Percentiles rank a stretch among this genome's conserved stretches.
These are phyloP conservation scores for Keithomyces neogunnii DNA, from an alignment of 2,329 filamentous ascomycete genomes.

Conservation along the genomic window DNA sequence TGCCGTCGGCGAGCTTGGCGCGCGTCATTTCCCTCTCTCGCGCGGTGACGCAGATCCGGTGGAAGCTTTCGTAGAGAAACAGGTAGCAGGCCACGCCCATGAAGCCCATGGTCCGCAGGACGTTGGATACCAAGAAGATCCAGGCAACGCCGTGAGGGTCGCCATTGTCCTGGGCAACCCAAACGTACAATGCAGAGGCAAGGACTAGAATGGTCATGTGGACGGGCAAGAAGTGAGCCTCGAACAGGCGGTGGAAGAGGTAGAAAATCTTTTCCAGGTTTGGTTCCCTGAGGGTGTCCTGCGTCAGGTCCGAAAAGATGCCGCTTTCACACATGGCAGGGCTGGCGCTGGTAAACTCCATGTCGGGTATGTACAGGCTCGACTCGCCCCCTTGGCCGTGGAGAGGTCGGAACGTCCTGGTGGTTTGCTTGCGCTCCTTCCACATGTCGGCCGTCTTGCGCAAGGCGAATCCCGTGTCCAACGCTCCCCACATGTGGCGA, in stretches of 20 bases:
- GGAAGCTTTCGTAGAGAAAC: constrained; percentile 59
- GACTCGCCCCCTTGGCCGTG: constrained; percentile 38
- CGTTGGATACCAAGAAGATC: constrained; percentile 52
- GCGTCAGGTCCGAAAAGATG: constrained; percentile 46
- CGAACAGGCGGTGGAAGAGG: constrained; percentile 60
- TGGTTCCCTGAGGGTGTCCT: constrained; percentile 40
- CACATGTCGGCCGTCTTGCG: constrained; percentile 49
- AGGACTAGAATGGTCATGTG: constrained; percentile 59
- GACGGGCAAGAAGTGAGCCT: constrained; percentile 63
- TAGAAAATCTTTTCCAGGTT: constrained; percentile 49
- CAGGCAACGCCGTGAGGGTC: constrained; percentile 47
- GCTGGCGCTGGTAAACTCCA: constrained; percentile 28
- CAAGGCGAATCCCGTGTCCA: constrained; percentile 60
- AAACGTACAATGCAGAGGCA: constrained; percentile 51
- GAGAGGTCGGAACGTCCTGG: constrained; percentile 45
- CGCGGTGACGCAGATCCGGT: constrained; percentile 49
- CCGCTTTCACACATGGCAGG: constrained; percentile 37
- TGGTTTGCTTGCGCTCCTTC: constrained; percentile 48
- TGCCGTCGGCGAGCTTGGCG: constrained; percentile 54
- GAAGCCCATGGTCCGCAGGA: constrained; percentile 53
- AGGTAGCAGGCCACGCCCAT: constrained; percentile 55
- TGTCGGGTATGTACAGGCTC: constrained; percentile 40
- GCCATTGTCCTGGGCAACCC: constrained; percentile 40
- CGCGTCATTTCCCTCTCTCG: constrained; percentile 59
- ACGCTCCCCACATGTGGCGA: constrained; percentile 68